Base-by-base conservation (phyloP, 805 yeast genomes). In the Metschnikowia proteae region DNA sequence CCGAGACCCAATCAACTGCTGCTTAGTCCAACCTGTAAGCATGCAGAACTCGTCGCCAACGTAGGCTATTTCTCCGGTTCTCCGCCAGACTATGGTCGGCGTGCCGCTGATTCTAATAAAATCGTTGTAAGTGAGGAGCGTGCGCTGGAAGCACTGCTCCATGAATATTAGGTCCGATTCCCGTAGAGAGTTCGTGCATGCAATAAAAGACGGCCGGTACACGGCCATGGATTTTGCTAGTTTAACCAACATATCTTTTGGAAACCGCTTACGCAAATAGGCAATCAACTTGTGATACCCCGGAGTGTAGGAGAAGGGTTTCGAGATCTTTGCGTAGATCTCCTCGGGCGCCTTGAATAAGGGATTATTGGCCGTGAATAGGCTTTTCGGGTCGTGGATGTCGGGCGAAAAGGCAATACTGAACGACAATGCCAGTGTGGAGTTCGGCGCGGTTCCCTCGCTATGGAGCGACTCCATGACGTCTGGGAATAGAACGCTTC, bases 91-190 rank as follows among this genome's bases (percentile, higher is more conserved):
- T 23, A 92, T 79, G 0, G 97, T 90, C 2, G 98, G 98, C 0
- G 97, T 92, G 0, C 97, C 97, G 31, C 89, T 82, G 22, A 86
- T 82, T 23, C 82, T 76, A 35, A 94, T 86, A 63, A 88, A 87
- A 64, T 84, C 86, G 51, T 89, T 91, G 64, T 90, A 92, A 52
- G 95, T 96, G 38, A 92, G 70, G 33, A 92, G 70, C 0, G 98
- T 90, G 39, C 99, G 73, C 66, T 92, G 98, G 69, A 91, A 92
- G 58, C 96, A 88, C 69, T 92, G 96, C 63, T 92, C 99, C 86
- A 94, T 89, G 61, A 92, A 92, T 3, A 92, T 86, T 66, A 91
- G 74, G 64, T 92, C 99, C 37, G 88, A 95, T 58, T 88, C 96
- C 49, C 91, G 88, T 33, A 92, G 68, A 4, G 94, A 83, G 59